Evolutionary conservation across 2,329 filamentous ascomycete genomes (phyloP), one percentile per base, ranked within the genome.

Genomic region (Thielaviopsis musarum): DNA sequence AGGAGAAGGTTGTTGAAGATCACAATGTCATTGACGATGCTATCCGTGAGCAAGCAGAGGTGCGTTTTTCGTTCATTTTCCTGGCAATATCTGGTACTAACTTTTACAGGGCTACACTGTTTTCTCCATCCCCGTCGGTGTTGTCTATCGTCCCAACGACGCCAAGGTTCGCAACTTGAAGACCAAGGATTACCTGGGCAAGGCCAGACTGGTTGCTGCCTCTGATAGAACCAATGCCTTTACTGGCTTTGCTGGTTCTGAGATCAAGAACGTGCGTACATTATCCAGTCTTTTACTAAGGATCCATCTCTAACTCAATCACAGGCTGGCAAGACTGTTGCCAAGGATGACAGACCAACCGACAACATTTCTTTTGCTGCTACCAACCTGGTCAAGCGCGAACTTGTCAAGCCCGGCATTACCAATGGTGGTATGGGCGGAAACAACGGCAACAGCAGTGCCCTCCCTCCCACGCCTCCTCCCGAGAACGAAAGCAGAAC

Each of bases 1-100:
- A 95, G 71, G 93, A 97, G 72, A 97, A 97, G 75, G 88, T 93
- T 54, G 91, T 95, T 1, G 85, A 91, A 59, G 91, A 97, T 66
- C 93, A 98, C 73, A 88, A 95, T 69, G 93, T 98, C 64, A 98
- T 98, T 65, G 91, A 98, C 67, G 93, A 98, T 71, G 93, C 93
- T 4, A 97, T 98, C 65, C 77, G 81, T 58, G 93, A 97, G 70
- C 84, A 91, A 67, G 93, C 93, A 62, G 90, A 96, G 79, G 89
- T 93, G 77, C 26, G 22, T 24, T 9, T 9, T 17, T 52, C 21
- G 7, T 2, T 17, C 19, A 13, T 3, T 38, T 59, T 28, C 22
- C 55, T 66, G 75, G 62, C 74, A 64, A 59, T 49, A 51, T 13
- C 13, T 28, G 34, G 26, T 30, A 17, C 19, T 22, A 55, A 22